Evolutionary conservation across 345 rosid genomes (phyloP).

Genomic region (Acer campestre): DNA sequence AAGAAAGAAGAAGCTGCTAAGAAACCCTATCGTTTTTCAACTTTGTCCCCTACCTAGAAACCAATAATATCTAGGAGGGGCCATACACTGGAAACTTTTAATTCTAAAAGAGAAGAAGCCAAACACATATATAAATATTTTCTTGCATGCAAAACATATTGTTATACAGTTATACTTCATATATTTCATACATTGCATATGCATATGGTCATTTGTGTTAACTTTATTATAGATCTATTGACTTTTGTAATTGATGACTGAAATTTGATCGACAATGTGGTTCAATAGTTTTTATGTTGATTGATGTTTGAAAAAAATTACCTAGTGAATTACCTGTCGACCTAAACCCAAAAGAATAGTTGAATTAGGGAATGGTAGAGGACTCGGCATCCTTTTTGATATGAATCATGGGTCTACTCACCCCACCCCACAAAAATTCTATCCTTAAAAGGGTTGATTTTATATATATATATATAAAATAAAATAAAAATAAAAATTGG

Average conservation of each 20-base stretch:
- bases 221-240: too few relatives aligned
- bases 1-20: constrained; percentile 1
- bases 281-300: neutral
- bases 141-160: neutral
- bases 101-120: neutral
- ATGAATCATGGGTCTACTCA: neutral
- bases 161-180: neutral
- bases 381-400: neutral
- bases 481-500: neutral
- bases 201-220: too few relatives aligned
- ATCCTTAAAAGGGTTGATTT: constrained; percentile 1
- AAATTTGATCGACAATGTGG: neutral
- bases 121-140: neutral
- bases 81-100: neutral
- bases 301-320: too few relatives aligned
- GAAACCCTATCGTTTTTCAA: neutral
- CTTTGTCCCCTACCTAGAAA: neutral
- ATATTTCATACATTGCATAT: neutral
- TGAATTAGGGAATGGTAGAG: neutral
- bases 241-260: too few relatives aligned
- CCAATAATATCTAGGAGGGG: neutral
- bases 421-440: neutral
- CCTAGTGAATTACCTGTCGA: neutral
- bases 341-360: constrained; percentile 4
- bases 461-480: too few relatives aligned